These are phyloP conservation scores for Scedosporium minutisporum DNA, from an alignment of 2,329 filamentous ascomycete genomes.

Conservation along the genomic window DNA sequence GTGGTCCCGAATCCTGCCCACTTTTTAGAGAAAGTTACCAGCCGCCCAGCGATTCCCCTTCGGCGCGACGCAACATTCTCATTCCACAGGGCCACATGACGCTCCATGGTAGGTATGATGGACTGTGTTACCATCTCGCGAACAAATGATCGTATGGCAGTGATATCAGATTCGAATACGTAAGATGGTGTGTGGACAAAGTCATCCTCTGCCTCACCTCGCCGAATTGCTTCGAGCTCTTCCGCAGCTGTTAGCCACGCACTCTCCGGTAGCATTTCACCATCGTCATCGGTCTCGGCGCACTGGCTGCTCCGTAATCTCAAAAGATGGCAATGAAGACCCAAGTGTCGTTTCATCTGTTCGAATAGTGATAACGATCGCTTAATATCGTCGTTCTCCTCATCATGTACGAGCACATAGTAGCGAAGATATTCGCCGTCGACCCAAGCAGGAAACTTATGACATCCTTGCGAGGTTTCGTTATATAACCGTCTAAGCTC, in stretches of 20 bases:
- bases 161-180: constrained; percentile 86
- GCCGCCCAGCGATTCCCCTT: constrained; percentile 81
- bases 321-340: constrained; percentile 86
- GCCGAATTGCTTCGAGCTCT: constrained; percentile 65
- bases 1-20: constrained; percentile 73
- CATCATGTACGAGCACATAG: constrained; percentile 93
- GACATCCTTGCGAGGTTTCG: constrained; percentile 69
- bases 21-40: constrained; percentile 86
- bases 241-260: constrained; percentile 87
- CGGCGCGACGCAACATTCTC: constrained; percentile 89
- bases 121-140: constrained; percentile 94
- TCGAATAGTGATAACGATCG: constrained; percentile 88
- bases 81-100: constrained; percentile 85
- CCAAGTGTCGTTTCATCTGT: constrained; percentile 98
- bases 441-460: constrained; percentile 72
- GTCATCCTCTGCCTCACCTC: constrained; percentile 54
- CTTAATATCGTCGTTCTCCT: constrained; percentile 86
- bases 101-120: constrained; percentile 92
- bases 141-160: constrained; percentile 78
- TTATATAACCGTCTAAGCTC: constrained; percentile 75
- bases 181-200: constrained; percentile 64
- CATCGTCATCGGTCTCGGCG: constrained; percentile 85
- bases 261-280: constrained; percentile 66
- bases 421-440: constrained; percentile 89
- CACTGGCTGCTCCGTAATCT: constrained; percentile 77